Evolutionary conservation across 306 rosid genomes (phyloP), one percentile per base, ranked within the genome.

Genomic region (Aeschynomene evenia): DNA sequence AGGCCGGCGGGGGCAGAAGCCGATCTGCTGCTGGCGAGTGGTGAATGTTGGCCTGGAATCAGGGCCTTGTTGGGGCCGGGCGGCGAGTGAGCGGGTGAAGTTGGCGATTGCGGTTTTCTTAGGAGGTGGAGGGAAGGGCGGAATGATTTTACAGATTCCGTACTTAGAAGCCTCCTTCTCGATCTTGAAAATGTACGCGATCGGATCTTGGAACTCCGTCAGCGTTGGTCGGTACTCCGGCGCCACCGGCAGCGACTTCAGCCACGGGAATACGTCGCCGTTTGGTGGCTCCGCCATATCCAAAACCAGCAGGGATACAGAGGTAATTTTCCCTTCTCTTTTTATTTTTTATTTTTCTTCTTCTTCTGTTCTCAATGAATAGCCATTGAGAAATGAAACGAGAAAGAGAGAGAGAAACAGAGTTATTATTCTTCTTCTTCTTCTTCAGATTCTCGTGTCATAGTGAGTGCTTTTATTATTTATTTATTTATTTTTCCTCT

Each of bases 21-120:
- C 99, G 97, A 95, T 91, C 97, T 95, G 99, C 69, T 95, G 97
- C 80, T 91, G 97, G 57, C 99, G 88, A 12, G 99, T 95, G 5
- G 96, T 86, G 96, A 95, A 95, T n/a, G n/a, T n/a, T n/a, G n/a
- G n/a, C n/a, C n/a, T n/a, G n/a, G n/a, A n/a, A n/a, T n/a, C n/a
- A n/a, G n/a, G n/a, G n/a, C n/a, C n/a, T n/a, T n/a, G n/a, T n/a
- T n/a, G n/a, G n/a, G 49, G 7, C 55, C 1, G 54, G 39, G 4
- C 91, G 84, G 0, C n/a, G n/a, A n/a, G n/a, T n/a, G 96, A 89
- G 62, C 77, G 81, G 80, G 85, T 87, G 10, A 95, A 85, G 79
- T 95, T 91, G 9, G 95, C 79, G 61, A 95, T 83, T 74, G 84
- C 89, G 5, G 95, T 85, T 77, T 95, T 95, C 80, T 81, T 95